Percentiles rank a stretch among this genome's conserved stretches.
Conservation (phyloP, 345 rosid species). For the Murraya koenigii region DNA sequence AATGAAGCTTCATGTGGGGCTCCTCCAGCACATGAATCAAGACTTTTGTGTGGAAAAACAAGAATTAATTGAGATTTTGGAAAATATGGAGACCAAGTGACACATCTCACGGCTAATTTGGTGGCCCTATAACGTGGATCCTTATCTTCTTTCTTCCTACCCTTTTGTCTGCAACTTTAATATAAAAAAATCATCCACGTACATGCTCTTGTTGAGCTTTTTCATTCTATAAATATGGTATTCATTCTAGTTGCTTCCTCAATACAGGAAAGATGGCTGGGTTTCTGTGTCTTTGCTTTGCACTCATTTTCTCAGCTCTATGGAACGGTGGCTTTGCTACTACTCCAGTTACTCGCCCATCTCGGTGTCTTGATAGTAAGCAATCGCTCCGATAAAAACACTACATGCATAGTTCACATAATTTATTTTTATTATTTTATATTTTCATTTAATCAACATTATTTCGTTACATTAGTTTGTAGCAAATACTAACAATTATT, state of each 20-base stretch:
- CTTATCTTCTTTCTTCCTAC: not conserved
- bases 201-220: not conserved
- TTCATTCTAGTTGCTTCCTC: not conserved
- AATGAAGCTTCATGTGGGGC: not conserved
- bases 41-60: not conserved
- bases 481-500: too few species aligned
- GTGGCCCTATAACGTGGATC: slow-evolving; percentile 19
- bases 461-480: not conserved
- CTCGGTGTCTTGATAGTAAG: slow-evolving; percentile 36
- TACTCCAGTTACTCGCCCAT: slow-evolving; percentile 2
- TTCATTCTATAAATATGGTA: not conserved
- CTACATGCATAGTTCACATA: too few species aligned
- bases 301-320: slow-evolving; percentile 10
- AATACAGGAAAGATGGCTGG: slow-evolving; percentile 16
- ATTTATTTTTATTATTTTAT: too few species aligned
- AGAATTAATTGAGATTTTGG: not conserved
- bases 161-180: not conserved
- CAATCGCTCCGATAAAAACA: too few species aligned
- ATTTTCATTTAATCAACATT: too few species aligned
- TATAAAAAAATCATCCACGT: too few species aligned
- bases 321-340: slow-evolving; percentile 1
- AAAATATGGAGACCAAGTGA: slow-evolving; percentile 13
- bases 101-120: slow-evolving; percentile 29
- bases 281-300: slow-evolving; percentile 15
- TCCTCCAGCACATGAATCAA: not conserved